Evolutionary conservation across 2,329 filamentous ascomycete species (phyloP).

Genomic region (Scedosporium apiospermum): DNA sequence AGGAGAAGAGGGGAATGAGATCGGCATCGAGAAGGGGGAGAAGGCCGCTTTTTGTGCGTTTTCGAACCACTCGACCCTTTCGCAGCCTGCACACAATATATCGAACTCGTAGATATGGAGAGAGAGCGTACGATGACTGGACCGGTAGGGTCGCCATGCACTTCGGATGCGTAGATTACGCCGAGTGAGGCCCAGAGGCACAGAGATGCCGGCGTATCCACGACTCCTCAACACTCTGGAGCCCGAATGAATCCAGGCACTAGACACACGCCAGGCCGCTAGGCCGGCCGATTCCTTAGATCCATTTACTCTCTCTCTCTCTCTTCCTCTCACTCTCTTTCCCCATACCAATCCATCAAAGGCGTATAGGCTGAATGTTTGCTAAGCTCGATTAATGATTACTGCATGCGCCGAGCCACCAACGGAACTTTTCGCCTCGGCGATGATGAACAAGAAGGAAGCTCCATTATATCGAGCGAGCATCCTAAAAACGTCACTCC

Average conservation of each 20-base stretch:
- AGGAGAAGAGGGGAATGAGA: background rate
- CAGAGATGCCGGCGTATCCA: background rate
- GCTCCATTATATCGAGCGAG: background rate
- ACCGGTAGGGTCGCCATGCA: background rate
- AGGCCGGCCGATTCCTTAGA: background rate
- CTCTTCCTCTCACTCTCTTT: background rate
- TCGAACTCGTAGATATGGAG: background rate
- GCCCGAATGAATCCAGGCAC: background rate
- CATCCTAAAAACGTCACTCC: background rate
- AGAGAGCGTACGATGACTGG: background rate
- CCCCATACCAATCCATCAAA: background rate
- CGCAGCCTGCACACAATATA: background rate
- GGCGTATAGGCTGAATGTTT: conserved; percentile 4
- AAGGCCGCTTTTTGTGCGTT: conserved; percentile 8
- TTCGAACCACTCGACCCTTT: background rate
- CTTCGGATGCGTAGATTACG: background rate
- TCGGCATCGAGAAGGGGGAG: background rate
- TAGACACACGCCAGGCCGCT: background rate
- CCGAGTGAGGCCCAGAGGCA: background rate
- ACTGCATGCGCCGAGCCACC: background rate
- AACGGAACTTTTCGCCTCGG: background rate
- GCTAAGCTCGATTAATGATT: background rate
- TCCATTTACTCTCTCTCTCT: background rate
- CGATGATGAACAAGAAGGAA: background rate
- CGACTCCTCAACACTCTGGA: background rate